phyloP scores from a whole-genome alignment of 2,329 filamentous ascomycete genomes.

The Cryphonectria naterciae region DNA sequence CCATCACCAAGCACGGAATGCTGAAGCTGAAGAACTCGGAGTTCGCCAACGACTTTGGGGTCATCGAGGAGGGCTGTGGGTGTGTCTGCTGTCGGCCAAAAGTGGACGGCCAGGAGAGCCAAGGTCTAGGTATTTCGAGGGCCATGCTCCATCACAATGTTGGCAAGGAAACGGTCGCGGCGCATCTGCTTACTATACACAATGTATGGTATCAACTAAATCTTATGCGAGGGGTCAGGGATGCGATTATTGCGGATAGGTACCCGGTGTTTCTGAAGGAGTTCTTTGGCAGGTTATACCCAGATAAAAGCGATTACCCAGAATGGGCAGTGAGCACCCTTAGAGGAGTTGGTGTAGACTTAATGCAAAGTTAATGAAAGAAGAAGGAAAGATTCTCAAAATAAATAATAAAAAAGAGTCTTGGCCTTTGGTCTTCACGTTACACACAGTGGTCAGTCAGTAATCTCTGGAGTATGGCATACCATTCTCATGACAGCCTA shows the following conservation, averaged over 20 bases:
- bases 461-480: not conserved
- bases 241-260: constrained; percentile 78
- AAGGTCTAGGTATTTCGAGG: constrained; percentile 76
- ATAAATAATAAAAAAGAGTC: not conserved
- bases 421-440: not conserved
- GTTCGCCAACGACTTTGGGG: constrained; percentile 79
- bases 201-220: constrained; percentile 92
- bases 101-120: constrained; percentile 53
- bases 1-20: constrained; percentile 79
- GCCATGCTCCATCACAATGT: constrained; percentile 92
- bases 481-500: not conserved
- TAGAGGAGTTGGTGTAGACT: constrained; percentile 76
- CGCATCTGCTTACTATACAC: constrained; percentile 84
- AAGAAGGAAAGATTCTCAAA: not conserved
- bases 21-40: constrained; percentile 79
- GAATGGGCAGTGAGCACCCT: constrained; percentile 84
- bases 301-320: constrained; percentile 70
- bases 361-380: constrained; percentile 48
- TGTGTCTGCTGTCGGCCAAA: constrained; percentile 76
- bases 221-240: constrained; percentile 75
- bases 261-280: constrained; percentile 77
- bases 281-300: constrained; percentile 79
- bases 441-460: not conserved
- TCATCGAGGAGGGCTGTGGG: constrained; percentile 80
- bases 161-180: constrained; percentile 92